A percentile compares a stretch with the other conserved stretches of the same genome.
Evolutionary conservation across 1,284 basidiomycete genomes (phyloP).

Genomic region (Grifola frondosa): DNA sequence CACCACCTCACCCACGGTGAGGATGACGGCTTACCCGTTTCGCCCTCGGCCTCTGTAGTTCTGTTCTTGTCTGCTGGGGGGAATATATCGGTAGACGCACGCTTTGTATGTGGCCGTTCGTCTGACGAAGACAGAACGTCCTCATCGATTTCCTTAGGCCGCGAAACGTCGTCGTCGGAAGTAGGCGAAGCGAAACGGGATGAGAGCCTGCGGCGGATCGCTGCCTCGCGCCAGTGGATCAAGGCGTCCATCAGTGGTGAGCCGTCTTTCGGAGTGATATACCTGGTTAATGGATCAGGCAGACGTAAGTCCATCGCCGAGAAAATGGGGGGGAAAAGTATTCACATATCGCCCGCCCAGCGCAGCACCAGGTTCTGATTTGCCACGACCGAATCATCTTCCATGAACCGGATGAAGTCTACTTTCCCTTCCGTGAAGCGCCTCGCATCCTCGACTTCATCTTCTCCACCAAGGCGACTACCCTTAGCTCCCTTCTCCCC

Average conservation of each 20-base stretch:
- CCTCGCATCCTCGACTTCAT: constrained; percentile 51
- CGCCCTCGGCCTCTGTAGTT: constrained; percentile 39
- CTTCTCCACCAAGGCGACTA: constrained; percentile 38
- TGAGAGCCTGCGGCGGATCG: constrained; percentile 38
- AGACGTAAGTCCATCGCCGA: not conserved
- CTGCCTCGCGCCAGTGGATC: constrained; percentile 55
- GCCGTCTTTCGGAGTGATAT: constrained; percentile 59
- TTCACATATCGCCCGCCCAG: constrained; percentile 63
- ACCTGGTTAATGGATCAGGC: constrained; percentile 40
- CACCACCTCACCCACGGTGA: constrained; percentile 78
- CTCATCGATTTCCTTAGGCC: constrained; percentile 32
- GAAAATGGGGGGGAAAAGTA: constrained; percentile 6
- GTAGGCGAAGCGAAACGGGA: constrained; percentile 34
- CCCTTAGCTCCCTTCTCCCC: constrained; percentile 26
- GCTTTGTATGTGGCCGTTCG: constrained; percentile 19
- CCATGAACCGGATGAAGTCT: constrained; percentile 54
- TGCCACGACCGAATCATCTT: constrained; percentile 51
- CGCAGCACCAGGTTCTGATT: constrained; percentile 61
- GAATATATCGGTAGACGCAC: constrained; percentile 11
- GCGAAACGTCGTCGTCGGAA: constrained; percentile 27
- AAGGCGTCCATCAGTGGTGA: constrained; percentile 70
- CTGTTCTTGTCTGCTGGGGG: constrained; percentile 10
- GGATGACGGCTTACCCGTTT: constrained; percentile 47
- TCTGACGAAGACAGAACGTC: constrained; percentile 30
- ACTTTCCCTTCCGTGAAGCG: constrained; percentile 57